Base-by-base conservation (phyloP, 306 rosid species). In the Inga laurina region DNA sequence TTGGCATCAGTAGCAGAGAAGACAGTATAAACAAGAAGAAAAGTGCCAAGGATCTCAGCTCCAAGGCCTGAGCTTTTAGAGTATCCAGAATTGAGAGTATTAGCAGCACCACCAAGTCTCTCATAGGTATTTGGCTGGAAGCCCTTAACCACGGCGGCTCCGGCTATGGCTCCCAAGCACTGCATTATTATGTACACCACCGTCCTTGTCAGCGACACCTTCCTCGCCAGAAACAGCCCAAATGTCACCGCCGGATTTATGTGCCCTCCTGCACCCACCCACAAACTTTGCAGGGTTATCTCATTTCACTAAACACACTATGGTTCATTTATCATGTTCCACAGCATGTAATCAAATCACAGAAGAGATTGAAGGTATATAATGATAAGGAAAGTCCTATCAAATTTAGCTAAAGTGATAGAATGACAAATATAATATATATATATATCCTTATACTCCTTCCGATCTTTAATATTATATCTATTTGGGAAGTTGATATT, bases 1-100 rank as follows among this genome's bases (percentile, higher is more conserved):
- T 85, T 85, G 71, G 88, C 88, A 72, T 85, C 88, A 32, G 88
- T 85, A 27, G 85, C 88, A 62, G 88, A 85, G 80, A 85, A 85
- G 61, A 85, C 88, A 62, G 88, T 85, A 46, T 85, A 85, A n/a
- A 85, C 85, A 21, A 85, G 88, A 57, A 81, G 66, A 45, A 85
- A 85, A 15, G 88, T 85, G 75, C 88, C 88, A 5, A 85, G 77
- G 66, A 85, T 85, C 79, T 85, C 88, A 2, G 88, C 88, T 21
- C 85, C 88, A 81, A 85, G 85, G 52, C 88, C 88, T 30, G 41
- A 44, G 3, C 69, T 69, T n/a, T 62, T 77, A 24, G 79, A 24
- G 66, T 81, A 85, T 18, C 76, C 76, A 1, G 32, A 3, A 11
- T 21, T n/a, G 18, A 85, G 46, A 13, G 76, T 76, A 56, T 85